A percentile compares a stretch with the other conserved stretches of the same genome.
Evolutionary conservation across 371 early-diverging fungal genomes (phyloP).

Genomic region (Funneliformis caledonium): DNA sequence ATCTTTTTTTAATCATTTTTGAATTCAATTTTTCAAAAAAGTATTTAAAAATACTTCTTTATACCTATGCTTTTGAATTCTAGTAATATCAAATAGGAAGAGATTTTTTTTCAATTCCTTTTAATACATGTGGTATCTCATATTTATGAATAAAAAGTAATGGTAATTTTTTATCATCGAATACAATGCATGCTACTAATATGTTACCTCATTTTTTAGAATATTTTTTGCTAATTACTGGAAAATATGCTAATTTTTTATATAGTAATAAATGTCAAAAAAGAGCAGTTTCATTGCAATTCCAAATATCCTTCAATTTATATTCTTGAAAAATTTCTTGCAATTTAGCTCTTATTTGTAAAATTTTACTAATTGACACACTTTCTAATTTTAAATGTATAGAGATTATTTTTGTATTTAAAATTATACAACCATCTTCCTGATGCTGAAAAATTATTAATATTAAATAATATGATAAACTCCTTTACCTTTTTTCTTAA

Average conservation of each 20-base stretch:
- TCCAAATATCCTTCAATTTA: not conserved
- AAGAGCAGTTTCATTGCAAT: conserved; percentile 25
- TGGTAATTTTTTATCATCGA: not conserved
- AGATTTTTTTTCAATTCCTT: not conserved
- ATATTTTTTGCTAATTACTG: not conserved
- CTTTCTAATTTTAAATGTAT: not conserved
- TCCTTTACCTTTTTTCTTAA: not conserved
- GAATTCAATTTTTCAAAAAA: not conserved
- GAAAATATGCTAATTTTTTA: not conserved
- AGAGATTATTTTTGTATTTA: not conserved
- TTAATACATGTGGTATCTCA: not conserved
- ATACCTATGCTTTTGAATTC: not conserved
- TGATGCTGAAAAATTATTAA: not conserved
- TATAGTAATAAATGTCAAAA: conserved; percentile 1
- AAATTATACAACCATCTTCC: not conserved
- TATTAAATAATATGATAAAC: not conserved
- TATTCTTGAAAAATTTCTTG: conserved; percentile 5
- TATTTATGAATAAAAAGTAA: conserved; percentile 13
- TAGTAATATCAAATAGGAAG: conserved; percentile 22
- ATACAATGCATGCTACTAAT: not conserved
- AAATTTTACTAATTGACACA: not conserved
- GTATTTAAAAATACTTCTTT: not conserved
- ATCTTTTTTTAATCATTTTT: not conserved
- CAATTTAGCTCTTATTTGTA: not conserved
- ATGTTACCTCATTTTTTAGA: not conserved